Conservation (phyloP, 1,139 yeast species). For the Pichia inconspicua region DNA sequence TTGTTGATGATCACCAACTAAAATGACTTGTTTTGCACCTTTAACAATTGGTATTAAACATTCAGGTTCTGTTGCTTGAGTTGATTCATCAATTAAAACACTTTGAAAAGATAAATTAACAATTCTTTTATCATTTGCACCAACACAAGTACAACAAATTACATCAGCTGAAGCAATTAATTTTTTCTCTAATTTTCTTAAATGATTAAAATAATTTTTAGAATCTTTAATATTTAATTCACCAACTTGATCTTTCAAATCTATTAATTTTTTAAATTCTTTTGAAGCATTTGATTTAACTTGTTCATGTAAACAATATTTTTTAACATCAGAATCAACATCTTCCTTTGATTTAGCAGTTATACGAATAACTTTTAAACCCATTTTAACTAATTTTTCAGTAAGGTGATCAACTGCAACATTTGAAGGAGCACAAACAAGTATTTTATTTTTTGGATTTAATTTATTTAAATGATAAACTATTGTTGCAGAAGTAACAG, state of each 20-base stretch:
- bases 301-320: slow-evolving; percentile 45
- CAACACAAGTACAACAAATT: slow-evolving; percentile 86
- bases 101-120: slow-evolving; percentile 52
- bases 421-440: slow-evolving; percentile 94
- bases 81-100: slow-evolving; percentile 84
- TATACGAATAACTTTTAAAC: slow-evolving; percentile 68
- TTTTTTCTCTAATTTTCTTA: slow-evolving; percentile 41
- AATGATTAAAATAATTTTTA: slow-evolving; percentile 34
- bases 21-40: slow-evolving; percentile 81
- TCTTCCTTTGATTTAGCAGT: slow-evolving; percentile 77
- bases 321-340: slow-evolving; percentile 54
- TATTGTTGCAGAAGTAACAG: slow-evolving; percentile 88
- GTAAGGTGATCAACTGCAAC: slow-evolving; percentile 94
- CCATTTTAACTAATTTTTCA: slow-evolving; percentile 55
- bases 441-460: slow-evolving; percentile 44
- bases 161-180: slow-evolving; percentile 62
- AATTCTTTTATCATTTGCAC: slow-evolving; percentile 75
- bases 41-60: slow-evolving; percentile 79
- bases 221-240: slow-evolving; percentile 57
- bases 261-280: slow-evolving; percentile 50
- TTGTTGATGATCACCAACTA: slow-evolving; percentile 95
- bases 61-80: slow-evolving; percentile 93
- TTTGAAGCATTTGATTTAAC: slow-evolving; percentile 43
- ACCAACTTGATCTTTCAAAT: slow-evolving; percentile 57
- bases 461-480: slow-evolving; percentile 65